Evolutionary conservation across 768 basidiomycete genomes (phyloP).

Genomic region (Phaeotremella skinneri): DNA sequence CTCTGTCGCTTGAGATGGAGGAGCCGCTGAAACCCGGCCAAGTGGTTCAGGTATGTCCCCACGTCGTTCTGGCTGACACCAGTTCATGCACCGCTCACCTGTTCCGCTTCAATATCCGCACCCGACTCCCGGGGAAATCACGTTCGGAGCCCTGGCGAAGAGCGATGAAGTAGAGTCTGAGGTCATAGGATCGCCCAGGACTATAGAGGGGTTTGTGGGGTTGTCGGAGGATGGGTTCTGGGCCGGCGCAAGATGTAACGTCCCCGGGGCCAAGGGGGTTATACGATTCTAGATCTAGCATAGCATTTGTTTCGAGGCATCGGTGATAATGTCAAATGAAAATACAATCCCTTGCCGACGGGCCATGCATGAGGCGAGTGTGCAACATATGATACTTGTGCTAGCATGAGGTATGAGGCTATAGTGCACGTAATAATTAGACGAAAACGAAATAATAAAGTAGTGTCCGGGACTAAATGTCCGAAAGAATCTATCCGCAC

Average conservation of each 20-base stretch:
- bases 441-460: conserved; percentile 2
- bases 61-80: not conserved
- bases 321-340: no score
- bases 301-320: no score
- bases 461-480: not conserved
- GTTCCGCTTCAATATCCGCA: not conserved
- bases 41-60: conserved; percentile 40
- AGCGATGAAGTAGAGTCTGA: conserved; percentile 11
- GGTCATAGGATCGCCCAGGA: conserved; percentile 2
- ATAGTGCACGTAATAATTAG: no score
- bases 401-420: no score
- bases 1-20: conserved; percentile 47
- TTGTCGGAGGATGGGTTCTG: conserved; percentile 39
- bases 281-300: conserved; percentile 2
- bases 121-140: conserved; percentile 1
- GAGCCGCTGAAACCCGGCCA: conserved; percentile 41
- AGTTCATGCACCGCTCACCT: conserved; percentile 25
- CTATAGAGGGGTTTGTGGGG: conserved; percentile 34
- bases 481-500: conserved; percentile 52
- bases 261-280: conserved; percentile 21
- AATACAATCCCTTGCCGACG: no score
- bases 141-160: conserved; percentile 12
- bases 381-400: no score
- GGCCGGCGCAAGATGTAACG: conserved; percentile 24
- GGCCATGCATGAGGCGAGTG: no score